phyloP scores from a whole-genome alignment of 495 filamentous ascomycete species.

The Lasiosphaeriaceae sp. region DNA sequence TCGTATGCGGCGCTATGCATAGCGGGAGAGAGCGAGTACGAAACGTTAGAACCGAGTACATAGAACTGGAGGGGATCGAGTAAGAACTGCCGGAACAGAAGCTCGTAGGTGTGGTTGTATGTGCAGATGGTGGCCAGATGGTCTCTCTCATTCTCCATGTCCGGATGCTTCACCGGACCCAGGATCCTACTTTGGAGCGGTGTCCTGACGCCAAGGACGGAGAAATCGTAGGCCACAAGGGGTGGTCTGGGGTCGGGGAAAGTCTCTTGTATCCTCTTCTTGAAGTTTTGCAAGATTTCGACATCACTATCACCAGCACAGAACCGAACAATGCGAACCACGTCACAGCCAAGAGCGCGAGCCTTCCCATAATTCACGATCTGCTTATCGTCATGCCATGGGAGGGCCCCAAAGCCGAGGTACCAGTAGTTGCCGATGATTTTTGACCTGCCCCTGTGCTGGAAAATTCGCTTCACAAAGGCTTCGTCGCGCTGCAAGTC shows the following conservation, averaged over 20 bases:
- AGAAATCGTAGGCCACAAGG: constrained; percentile 70
- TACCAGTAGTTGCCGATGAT: constrained; percentile 66
- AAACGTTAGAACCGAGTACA: constrained; percentile 67
- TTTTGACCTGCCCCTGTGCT: constrained; percentile 61
- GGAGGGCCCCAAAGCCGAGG: constrained; percentile 42
- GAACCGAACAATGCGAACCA: constrained; percentile 64
- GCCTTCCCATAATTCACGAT: constrained; percentile 55
- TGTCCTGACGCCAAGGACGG: constrained; percentile 61
- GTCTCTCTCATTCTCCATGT: constrained; percentile 50
- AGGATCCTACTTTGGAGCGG: constrained; percentile 65
- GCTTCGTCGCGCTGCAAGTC: constrained; percentile 57
- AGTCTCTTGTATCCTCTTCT: constrained; percentile 38
- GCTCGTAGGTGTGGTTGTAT: constrained; percentile 48
- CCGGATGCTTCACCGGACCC: constrained; percentile 64
- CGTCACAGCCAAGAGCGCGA: constrained; percentile 61
- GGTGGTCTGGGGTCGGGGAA: constrained; percentile 54
- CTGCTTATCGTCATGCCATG: constrained; percentile 62
- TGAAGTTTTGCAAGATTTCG: constrained; percentile 53
- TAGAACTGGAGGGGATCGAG: constrained; percentile 70
- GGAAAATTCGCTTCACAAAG: constrained; percentile 50
- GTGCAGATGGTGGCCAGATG: constrained; percentile 40
- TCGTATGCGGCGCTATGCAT: constrained; percentile 78
- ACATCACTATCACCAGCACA: constrained; percentile 58
- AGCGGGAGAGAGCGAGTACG: constrained; percentile 70
- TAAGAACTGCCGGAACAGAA: constrained; percentile 52